Percentiles rank a stretch among this genome's conserved stretches.
These are phyloP conservation scores for Candida orba DNA, from an alignment of 805 yeast species.

Conservation along the genomic window DNA sequence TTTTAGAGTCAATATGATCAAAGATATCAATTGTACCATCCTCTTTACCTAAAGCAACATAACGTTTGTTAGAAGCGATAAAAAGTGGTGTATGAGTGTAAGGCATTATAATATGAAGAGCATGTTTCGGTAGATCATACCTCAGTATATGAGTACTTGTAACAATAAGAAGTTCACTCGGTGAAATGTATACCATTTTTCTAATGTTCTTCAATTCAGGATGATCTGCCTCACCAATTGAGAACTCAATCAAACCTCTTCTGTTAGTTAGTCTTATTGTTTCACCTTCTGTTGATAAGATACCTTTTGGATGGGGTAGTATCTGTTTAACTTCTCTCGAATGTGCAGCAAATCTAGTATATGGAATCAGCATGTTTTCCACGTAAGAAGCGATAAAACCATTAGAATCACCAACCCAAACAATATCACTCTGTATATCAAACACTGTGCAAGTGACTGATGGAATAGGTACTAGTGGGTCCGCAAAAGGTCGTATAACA, in stretches of 20 bases:
- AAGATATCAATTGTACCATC: conserved; percentile 58
- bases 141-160: conserved; percentile 34
- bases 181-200: conserved; percentile 26
- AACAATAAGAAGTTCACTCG: conserved; percentile 38
- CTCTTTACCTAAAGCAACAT: conserved; percentile 49
- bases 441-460: conserved; percentile 34
- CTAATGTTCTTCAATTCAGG: conserved; percentile 29
- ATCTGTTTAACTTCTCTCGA: conserved; percentile 43
- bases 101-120: conserved; percentile 28
- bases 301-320: conserved; percentile 48
- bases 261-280: conserved; percentile 48
- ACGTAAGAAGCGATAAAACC: conserved; percentile 36
- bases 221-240: conserved; percentile 23
- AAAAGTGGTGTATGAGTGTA: conserved; percentile 40
- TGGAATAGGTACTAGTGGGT: conserved; percentile 10
- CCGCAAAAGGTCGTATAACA: conserved; percentile 20
- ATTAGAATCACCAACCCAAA: conserved; percentile 76
- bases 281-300: conserved; percentile 46
- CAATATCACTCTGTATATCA: conserved; percentile 65
- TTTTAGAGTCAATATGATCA: conserved; percentile 44
- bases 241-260: conserved; percentile 43
- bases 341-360: conserved; percentile 52
- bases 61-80: conserved; percentile 44
- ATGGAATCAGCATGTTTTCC: conserved; percentile 44
- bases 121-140: conserved; percentile 35